Evolutionary conservation across 2,329 filamentous ascomycete genomes (phyloP), one percentile per base, ranked within the genome.

Genomic region (Aspergillus sp.): DNA sequence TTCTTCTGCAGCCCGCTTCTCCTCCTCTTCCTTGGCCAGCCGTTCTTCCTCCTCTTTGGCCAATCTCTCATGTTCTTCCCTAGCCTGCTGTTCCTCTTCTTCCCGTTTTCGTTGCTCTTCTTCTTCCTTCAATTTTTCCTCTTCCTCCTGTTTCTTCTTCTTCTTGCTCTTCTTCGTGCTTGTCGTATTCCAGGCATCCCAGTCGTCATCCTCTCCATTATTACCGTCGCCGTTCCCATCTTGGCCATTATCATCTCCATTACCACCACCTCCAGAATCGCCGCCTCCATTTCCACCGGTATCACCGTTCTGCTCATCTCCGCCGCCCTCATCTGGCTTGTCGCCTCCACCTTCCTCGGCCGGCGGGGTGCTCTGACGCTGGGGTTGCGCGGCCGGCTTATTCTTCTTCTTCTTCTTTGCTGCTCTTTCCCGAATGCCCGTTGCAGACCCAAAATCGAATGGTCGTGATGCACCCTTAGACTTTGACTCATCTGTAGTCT

Each of bases 281-380:
- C 68, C 72, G 30, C 83, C 79, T 49, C 81, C 78, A 49, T 79
- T 74, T 30, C 70, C 75, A 32, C 80, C 9, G 28, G 12, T 28
- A 19, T 55, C 81, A 45, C 48, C 65, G 19, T 59, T 65, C 15
- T 58, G 55, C 3, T 58, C 63, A 17, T 61, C 59, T 12, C 63
- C 64, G 9, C 50, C 52, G 8, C 53, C 59, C 17, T 63, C 61
- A 15, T 67, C 60, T 2, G 25, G 52, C 28, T 63, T 63, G 47
- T 69, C 63, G 21, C 61, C 66, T 13, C 60, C 60, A 12, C 70
- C 69, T 21, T 72, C 68, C 28, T 64, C 57, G 39, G 65, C 58
- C 48, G 57, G 65, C 13, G 59, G 63, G 47, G 55, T 41, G 6
- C 49, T 65, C 52, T 53, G 58, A 17, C 62, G 63, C 15, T 67